phyloP scores from a whole-genome alignment of 805 yeast species.

The Kuraishia piskuri region DNA sequence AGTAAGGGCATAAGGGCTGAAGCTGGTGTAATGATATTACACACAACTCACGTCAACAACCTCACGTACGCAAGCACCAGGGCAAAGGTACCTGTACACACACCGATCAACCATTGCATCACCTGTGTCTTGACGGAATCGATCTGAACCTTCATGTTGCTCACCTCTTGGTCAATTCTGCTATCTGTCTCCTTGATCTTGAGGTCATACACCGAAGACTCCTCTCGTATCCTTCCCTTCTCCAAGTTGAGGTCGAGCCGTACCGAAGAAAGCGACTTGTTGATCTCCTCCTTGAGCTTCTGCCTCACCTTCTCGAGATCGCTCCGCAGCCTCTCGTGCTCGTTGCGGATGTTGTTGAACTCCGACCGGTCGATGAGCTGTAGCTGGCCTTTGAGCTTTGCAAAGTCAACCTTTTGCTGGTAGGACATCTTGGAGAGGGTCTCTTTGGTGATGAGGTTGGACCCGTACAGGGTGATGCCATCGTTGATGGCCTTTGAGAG shows the following conservation, averaged over 20 bases:
- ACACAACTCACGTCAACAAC: slow-evolving; percentile 42
- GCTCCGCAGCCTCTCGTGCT: slow-evolving; percentile 75
- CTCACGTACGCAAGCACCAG: slow-evolving; percentile 87
- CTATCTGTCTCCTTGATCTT: slow-evolving; percentile 93
- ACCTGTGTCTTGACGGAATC: slow-evolving; percentile 95
- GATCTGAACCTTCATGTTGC: slow-evolving; percentile 91
- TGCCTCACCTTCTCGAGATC: slow-evolving; percentile 84
- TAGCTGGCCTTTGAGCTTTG: slow-evolving; percentile 86
- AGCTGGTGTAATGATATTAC: no score
- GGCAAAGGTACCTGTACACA: slow-evolving; percentile 96
- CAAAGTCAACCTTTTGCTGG: slow-evolving; percentile 95
- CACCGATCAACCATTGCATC: slow-evolving; percentile 97
- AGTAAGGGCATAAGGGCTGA: no score
- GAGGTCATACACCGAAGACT: slow-evolving; percentile 83
- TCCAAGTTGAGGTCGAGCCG: slow-evolving; percentile 86
- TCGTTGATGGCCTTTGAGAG: slow-evolving; percentile 71
- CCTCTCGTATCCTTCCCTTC: slow-evolving; percentile 93
- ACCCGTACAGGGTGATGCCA: slow-evolving; percentile 66
- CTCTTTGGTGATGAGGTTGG: slow-evolving; percentile 79
- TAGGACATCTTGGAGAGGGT: slow-evolving; percentile 77
- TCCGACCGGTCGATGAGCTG: slow-evolving; percentile 84
- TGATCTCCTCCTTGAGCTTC: slow-evolving; percentile 81
- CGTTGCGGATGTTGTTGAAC: slow-evolving; percentile 71
- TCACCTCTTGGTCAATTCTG: slow-evolving; percentile 89
- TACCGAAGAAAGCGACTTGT: slow-evolving; percentile 84